These are phyloP conservation scores for Agrocybe chaxingu DNA, from an alignment of 768 basidiomycete species.

Conservation along the genomic window DNA sequence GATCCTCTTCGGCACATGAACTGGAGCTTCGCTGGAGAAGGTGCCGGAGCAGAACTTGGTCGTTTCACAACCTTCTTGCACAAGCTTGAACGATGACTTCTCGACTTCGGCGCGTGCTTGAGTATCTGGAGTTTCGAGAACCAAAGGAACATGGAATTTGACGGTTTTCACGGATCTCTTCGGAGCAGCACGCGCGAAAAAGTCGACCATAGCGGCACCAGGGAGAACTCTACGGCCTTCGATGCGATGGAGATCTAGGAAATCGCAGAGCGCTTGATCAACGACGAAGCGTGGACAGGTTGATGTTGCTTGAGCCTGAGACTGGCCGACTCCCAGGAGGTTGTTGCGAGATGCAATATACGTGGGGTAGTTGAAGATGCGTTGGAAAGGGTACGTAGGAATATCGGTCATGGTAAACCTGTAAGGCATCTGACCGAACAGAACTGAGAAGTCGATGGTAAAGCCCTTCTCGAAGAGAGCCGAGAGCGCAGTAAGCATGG, in stretches of 20 bases:
- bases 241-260: conserved; percentile 30
- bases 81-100: conserved; percentile 19
- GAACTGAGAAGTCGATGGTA: conserved; percentile 20
- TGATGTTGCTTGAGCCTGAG: not conserved
- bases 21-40: conserved; percentile 11
- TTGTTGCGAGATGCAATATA: conserved; percentile 23
- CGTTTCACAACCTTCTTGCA: conserved; percentile 16
- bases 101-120: conserved; percentile 20
- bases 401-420: conserved; percentile 22
- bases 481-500: conserved; percentile 25
- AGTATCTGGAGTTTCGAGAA: conserved; percentile 21
- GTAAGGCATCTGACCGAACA: conserved; percentile 22
- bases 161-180: conserved; percentile 22
- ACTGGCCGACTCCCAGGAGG: conserved; percentile 13
- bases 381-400: conserved; percentile 35
- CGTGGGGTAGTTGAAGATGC: conserved; percentile 28
- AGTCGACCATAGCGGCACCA: conserved; percentile 30
- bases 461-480: conserved; percentile 25
- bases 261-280: conserved; percentile 23
- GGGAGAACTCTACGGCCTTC: conserved; percentile 31
- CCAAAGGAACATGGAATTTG: conserved; percentile 28
- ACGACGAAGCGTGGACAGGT: conserved; percentile 18
- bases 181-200: conserved; percentile 19
- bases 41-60: conserved; percentile 27
- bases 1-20: conserved; percentile 12